Evolutionary conservation across 2,329 filamentous ascomycete genomes (phyloP).

Genomic region (Ceratocystis huliohia): DNA sequence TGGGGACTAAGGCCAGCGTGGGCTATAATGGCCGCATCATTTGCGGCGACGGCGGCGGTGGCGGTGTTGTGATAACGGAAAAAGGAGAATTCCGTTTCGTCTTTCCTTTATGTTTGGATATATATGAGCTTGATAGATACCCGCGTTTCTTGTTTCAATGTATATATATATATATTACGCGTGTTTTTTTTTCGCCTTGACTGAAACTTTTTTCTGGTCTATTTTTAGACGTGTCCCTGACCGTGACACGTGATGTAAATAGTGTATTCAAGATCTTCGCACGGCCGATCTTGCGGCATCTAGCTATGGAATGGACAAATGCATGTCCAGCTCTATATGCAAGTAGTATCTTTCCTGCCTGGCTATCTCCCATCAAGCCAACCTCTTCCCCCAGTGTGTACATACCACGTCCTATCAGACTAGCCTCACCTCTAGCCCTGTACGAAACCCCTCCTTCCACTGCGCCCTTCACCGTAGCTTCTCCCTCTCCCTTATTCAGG

Average conservation of each 20-base stretch:
- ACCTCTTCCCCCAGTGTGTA: too few species aligned
- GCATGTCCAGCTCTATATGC: background rate
- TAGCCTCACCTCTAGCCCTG: background rate
- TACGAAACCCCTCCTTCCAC: background rate
- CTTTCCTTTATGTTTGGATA: constrained; percentile 1
- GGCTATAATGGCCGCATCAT: background rate
- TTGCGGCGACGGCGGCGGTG: background rate
- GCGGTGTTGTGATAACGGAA: background rate
- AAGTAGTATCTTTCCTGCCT: too few species aligned
- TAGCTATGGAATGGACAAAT: background rate
- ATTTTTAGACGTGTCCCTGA: constrained; percentile 4
- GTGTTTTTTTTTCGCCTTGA: background rate
- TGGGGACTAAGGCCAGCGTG: background rate
- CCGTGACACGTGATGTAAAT: background rate
- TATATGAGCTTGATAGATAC: constrained; percentile 7
- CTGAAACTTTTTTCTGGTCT: background rate
- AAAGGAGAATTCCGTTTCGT: background rate
- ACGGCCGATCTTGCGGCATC: background rate
- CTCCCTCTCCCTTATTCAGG: background rate
- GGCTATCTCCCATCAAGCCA: too few species aligned
- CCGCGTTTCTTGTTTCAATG: background rate
- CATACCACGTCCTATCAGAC: background rate
- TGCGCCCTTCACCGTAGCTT: background rate
- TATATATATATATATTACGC: background rate
- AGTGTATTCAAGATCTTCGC: background rate